These are phyloP conservation scores for Neonectria ditissima DNA, from an alignment of 2,329 filamentous ascomycete genomes.

Conservation along the genomic window DNA sequence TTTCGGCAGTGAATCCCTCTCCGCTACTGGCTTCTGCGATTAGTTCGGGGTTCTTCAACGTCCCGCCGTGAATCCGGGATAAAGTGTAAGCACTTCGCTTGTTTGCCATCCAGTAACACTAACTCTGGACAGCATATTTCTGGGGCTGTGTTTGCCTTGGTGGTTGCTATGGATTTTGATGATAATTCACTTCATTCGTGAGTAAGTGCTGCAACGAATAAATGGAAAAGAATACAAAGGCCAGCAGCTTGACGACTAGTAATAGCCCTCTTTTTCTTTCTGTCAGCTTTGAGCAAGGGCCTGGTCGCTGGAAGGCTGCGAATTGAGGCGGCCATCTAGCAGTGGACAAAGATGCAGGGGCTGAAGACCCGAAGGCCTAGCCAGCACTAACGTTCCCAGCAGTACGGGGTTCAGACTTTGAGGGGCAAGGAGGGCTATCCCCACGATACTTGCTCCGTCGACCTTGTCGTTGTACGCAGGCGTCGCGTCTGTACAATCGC, in stretches of 20 bases:
- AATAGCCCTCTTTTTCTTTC: no score
- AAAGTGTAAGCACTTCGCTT: background rate
- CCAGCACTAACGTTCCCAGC: background rate
- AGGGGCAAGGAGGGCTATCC: background rate
- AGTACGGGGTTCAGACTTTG: background rate
- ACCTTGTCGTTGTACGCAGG: slow-evolving; percentile 6
- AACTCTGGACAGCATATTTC: background rate
- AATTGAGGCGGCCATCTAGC: background rate
- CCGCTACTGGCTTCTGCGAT: background rate
- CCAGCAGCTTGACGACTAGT: background rate
- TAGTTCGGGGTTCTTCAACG: slow-evolving; percentile 34
- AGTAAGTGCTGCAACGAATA: background rate
- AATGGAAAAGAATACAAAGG: background rate
- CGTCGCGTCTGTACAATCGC: slow-evolving; percentile 12
- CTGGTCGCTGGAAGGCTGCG: background rate
- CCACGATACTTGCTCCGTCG: slow-evolving; percentile 6
- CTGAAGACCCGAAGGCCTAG: background rate
- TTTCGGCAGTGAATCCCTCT: background rate
- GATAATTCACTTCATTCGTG: background rate
- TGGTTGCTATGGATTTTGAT: background rate
- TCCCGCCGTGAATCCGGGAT: slow-evolving; percentile 25
- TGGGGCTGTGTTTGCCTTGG: background rate
- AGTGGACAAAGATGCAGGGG: background rate
- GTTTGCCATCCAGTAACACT: background rate
- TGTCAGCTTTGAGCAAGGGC: no score